Evolutionary conservation across 169 alveolate genomes (phyloP).

Genomic region (Cryptosporidium bovis): DNA sequence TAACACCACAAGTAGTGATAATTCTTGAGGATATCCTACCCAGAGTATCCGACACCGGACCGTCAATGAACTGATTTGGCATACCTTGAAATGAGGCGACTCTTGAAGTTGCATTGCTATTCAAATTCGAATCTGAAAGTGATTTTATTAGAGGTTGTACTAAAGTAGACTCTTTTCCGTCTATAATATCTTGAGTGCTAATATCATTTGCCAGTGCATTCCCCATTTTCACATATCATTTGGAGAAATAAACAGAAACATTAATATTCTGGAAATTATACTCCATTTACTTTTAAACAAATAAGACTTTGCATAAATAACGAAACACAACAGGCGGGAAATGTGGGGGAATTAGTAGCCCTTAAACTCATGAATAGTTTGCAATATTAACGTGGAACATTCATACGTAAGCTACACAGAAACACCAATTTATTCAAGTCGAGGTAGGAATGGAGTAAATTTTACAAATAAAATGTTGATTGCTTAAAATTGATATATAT

Average conservation of each 20-base stretch:
- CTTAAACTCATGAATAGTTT: too few relatives aligned
- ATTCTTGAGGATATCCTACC: slow-evolving; percentile 44
- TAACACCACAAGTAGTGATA: slow-evolving; percentile 16
- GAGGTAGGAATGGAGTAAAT: too few relatives aligned
- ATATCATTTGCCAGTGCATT: slow-evolving; percentile 10
- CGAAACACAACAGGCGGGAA: slow-evolving; percentile 57
- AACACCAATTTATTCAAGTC: too few relatives aligned
- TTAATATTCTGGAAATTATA: not conserved
- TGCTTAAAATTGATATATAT: too few relatives aligned
- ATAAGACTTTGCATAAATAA: not conserved
- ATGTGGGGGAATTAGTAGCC: slow-evolving; percentile 29
- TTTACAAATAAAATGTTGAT: too few relatives aligned
- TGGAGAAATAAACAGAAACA: not conserved
- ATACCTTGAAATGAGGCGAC: slow-evolving; percentile 17
- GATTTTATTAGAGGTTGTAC: slow-evolving; percentile 23
- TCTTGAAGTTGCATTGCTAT: slow-evolving; percentile 30
- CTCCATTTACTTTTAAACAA: not conserved
- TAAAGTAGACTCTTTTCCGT: slow-evolving; percentile 1
- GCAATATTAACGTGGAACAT: too few relatives aligned
- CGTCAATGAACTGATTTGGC: slow-evolving; percentile 11
- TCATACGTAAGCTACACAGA: too few relatives aligned
- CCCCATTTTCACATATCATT: slow-evolving; percentile 32
- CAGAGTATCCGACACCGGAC: slow-evolving; percentile 36
- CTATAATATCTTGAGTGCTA: slow-evolving; percentile 6
- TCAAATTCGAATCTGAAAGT: slow-evolving; percentile 21